Evolutionary conservation across 176 grass and related monocot genomes (phyloP).

Genomic region (Cymbopogon citratus): DNA sequence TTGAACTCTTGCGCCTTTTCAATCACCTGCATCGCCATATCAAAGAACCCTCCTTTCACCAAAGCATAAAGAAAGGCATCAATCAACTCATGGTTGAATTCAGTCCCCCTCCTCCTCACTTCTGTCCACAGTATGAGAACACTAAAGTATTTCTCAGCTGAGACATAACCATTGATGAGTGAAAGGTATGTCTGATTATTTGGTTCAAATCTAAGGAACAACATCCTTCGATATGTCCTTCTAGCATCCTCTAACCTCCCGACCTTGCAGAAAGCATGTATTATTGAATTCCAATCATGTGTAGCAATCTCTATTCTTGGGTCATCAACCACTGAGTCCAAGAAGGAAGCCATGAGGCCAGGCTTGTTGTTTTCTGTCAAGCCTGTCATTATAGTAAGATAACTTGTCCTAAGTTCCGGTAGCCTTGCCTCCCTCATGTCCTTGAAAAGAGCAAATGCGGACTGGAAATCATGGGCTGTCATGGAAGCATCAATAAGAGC

Average conservation of each 20-base stretch:
- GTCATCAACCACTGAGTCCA: conserved; percentile 76
- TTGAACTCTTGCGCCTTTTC: conserved; percentile 90
- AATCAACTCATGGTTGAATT: conserved; percentile 75
- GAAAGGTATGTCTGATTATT: conserved; percentile 94
- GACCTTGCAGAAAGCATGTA: conserved; percentile 92
- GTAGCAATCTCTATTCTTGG: conserved; percentile 78
- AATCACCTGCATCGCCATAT: conserved; percentile 89
- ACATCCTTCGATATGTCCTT: conserved; percentile 86
- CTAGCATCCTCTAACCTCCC: conserved; percentile 84
- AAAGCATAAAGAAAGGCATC: conserved; percentile 88
- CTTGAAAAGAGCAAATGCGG: conserved; percentile 89
- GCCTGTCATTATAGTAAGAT: conserved; percentile 98
- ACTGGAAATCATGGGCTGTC: conserved; percentile 88
- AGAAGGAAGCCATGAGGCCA: conserved; percentile 92
- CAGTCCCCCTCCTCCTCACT: conserved; percentile 62
- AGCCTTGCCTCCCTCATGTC: conserved; percentile 91
- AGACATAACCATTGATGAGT: conserved; percentile 87
- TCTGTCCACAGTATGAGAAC: conserved; percentile 97
- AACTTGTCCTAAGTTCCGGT: conserved; percentile 73
- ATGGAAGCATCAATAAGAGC: conserved; percentile 90
- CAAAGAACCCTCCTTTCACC: conserved; percentile 97
- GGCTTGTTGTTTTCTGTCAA: conserved; percentile 88
- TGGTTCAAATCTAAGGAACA: conserved; percentile 79
- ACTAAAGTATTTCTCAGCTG: conserved; percentile 77
- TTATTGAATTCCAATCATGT: conserved; percentile 97